phyloP scores from a whole-genome alignment of 2,329 filamentous ascomycete genomes.

The Colletotrichum paranaense region DNA sequence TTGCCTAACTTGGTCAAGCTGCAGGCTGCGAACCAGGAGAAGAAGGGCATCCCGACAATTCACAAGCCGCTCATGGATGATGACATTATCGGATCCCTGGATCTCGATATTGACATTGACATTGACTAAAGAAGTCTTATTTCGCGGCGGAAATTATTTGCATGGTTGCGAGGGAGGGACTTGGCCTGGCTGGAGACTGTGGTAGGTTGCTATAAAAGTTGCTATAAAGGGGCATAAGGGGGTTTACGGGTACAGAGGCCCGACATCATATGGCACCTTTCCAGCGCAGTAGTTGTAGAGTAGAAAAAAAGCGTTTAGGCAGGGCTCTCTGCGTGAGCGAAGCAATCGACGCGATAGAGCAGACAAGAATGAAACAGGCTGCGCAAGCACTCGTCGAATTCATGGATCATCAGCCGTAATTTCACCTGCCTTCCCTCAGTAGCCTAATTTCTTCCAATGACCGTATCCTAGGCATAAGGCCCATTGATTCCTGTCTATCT shows the following conservation, averaged over 20 bases:
- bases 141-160: no score
- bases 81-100: constrained; percentile 89
- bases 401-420: neutral
- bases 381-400: neutral
- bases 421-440: neutral
- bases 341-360: neutral
- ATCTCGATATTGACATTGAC: constrained; percentile 92
- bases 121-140: constrained; percentile 63
- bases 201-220: neutral
- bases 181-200: neutral
- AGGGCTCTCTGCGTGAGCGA: constrained; percentile 4
- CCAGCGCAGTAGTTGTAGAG: constrained; percentile 20
- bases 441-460: neutral
- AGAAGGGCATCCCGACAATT: constrained; percentile 73
- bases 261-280: neutral
- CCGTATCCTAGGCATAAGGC: neutral
- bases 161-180: neutral
- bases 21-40: constrained; percentile 64
- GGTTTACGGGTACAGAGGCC: neutral
- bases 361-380: neutral
- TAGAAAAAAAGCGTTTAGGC: neutral
- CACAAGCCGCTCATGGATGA: constrained; percentile 89
- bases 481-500: neutral
- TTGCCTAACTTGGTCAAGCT: constrained; percentile 66
- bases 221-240: neutral